Conservation (phyloP, 2,329 filamentous ascomycete species). For the Conoideocrella luteorostrata region DNA sequence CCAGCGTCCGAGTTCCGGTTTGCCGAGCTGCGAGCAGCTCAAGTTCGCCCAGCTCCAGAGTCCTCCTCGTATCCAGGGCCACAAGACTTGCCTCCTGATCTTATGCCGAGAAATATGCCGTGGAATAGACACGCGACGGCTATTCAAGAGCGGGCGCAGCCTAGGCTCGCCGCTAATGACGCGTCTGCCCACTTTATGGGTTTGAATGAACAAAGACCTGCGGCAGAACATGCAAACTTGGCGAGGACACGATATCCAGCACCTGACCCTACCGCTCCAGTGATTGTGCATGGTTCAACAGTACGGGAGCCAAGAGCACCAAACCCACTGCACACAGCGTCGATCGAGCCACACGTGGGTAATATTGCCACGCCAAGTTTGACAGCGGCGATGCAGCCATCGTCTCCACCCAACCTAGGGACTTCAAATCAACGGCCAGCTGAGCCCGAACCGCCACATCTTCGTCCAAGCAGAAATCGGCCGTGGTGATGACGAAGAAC, state of each 20-base stretch:
- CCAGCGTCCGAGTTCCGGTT: neutral
- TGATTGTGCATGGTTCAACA: constrained; percentile 6
- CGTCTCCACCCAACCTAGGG: neutral
- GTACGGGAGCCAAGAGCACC: constrained; percentile 2
- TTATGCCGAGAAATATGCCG: neutral
- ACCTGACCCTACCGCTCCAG: neutral
- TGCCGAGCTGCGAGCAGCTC: neutral
- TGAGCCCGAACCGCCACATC: constrained; percentile 1
- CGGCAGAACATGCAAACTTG: neutral
- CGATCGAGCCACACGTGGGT: too few species aligned
- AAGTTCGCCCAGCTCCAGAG: neutral
- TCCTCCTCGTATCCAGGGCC: neutral
- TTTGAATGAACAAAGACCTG: neutral
- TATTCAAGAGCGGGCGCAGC: neutral
- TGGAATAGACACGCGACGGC: neutral
- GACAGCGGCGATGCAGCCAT: neutral
- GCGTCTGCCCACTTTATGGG: neutral
- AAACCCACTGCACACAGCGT: neutral
- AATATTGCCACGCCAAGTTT: neutral
- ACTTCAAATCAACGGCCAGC: neutral
- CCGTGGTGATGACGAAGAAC: constrained; percentile 5
- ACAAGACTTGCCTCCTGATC: neutral
- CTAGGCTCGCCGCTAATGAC: neutral
- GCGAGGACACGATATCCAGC: neutral
- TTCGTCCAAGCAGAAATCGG: constrained; percentile 5